Evolutionary conservation across 1,284 basidiomycete species (phyloP).

Genomic region (Coniophora puteana): DNA sequence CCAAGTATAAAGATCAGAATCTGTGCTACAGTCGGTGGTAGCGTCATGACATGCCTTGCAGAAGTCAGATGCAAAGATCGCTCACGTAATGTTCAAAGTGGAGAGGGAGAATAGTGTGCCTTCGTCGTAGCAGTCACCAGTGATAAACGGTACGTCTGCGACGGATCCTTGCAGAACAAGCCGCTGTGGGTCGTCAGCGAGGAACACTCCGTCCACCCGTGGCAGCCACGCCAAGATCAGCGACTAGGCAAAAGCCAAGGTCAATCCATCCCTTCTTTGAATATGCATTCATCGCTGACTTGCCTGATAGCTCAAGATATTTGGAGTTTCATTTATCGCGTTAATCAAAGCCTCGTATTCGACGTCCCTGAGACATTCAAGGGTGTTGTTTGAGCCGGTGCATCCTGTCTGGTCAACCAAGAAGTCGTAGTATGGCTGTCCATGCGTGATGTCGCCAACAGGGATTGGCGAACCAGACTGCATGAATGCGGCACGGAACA

Average conservation of each 20-base stretch:
- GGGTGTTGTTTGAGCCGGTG: constrained; percentile 26
- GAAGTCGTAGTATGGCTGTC: constrained; percentile 31
- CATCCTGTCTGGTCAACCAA: constrained; percentile 31
- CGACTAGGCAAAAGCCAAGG: constrained; percentile 6
- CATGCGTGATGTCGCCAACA: constrained; percentile 37
- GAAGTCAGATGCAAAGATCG: not conserved
- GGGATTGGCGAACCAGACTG: constrained; percentile 46
- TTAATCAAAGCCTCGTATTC: constrained; percentile 24
- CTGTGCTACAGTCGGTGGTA: constrained; percentile 5
- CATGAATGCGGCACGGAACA: constrained; percentile 53
- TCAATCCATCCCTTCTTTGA: not conserved
- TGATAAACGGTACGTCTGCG: constrained; percentile 29
- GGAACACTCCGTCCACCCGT: constrained; percentile 34
- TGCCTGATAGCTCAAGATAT: constrained; percentile 25
- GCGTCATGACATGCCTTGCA: not conserved
- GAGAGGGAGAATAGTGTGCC: constrained; percentile 27
- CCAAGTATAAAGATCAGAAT: constrained; percentile 9
- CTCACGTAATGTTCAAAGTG: constrained; percentile 29
- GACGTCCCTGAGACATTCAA: constrained; percentile 38
- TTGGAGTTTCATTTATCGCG: constrained; percentile 28
- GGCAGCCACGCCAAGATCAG: constrained; percentile 32
- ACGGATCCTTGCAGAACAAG: constrained; percentile 23
- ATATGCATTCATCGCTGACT: not conserved
- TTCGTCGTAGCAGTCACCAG: constrained; percentile 30
- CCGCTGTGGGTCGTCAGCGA: constrained; percentile 24